phyloP scores from a whole-genome alignment of 192 early-diverging fungal species.

The Rhizophagus prolifer region DNA sequence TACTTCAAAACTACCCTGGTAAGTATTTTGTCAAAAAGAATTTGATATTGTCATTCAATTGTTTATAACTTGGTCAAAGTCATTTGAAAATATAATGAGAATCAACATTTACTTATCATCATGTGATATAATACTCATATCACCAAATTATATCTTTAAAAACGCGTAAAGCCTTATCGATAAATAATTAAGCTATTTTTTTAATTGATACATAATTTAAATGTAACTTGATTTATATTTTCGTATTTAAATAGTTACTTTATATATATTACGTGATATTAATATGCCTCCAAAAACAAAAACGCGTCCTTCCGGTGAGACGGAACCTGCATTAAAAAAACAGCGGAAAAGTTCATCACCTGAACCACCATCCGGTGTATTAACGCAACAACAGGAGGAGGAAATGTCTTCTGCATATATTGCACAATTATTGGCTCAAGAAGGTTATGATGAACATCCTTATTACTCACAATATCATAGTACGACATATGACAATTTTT shows the following conservation, averaged over 20 bases:
- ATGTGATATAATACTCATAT: not conserved
- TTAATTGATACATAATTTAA: not conserved
- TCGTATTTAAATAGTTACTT: not conserved
- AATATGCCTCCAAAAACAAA: constrained; percentile 14
- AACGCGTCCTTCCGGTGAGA: not conserved
- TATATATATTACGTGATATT: not conserved
- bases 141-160: not conserved
- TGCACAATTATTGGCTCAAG: constrained; percentile 74
- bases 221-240: not conserved
- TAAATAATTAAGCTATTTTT: not conserved
- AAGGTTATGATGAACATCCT: constrained; percentile 51
- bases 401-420: constrained; percentile 79
- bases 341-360: not conserved
- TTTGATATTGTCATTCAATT: not conserved
- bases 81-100: not conserved
- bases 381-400: constrained; percentile 75
- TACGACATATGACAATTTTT: constrained; percentile 34
- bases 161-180: not conserved
- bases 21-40: not conserved
- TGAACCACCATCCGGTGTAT: not conserved
- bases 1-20: not conserved
- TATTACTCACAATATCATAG: constrained; percentile 62
- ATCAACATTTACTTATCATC: not conserved
- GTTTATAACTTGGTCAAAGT: not conserved
- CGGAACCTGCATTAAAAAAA: not conserved